Evolutionary conservation across 805 yeast genomes (phyloP), one percentile per base, ranked within the genome.

Genomic region (Wickerhamomyces mucosus): DNA sequence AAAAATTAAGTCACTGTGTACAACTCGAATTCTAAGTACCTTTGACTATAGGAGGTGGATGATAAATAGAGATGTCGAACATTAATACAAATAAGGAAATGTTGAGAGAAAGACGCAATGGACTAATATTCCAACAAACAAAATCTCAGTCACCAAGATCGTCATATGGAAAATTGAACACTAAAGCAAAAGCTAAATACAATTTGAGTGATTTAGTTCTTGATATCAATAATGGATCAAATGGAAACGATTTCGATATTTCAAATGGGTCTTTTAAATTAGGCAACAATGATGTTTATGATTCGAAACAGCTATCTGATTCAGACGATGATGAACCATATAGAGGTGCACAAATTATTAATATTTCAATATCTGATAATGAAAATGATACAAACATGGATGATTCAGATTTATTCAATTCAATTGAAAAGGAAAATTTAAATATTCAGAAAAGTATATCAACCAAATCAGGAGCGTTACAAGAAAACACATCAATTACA

Each of bases 61-160:
- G n/a, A n/a, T n/a, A n/a, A n/a, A n/a, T n/a, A n/a, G n/a, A n/a
- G n/a, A n/a, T n/a, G n/a, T n/a, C n/a, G n/a, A n/a, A n/a, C n/a
- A n/a, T n/a, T n/a, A n/a, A n/a, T n/a, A n/a, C n/a, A n/a, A n/a
- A n/a, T n/a, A n/a, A n/a, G n/a, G n/a, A n/a, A n/a, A n/a, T n/a
- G n/a, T n/a, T n/a, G n/a, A 37, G 46, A 22, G 51, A 45, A 26
- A 40, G 50, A 38, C 43, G 53, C 27, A 46, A 48, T 22, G 53
- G 53, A 3, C 26, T 48, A 8, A 42, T 48, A 16, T 28, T 48
- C 3, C n/a, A n/a, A n/a, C n/a, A n/a, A n/a, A n/a, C n/a, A n/a
- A n/a, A n/a, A n/a, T 32, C 51, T 25, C 27, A 26, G 20, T 25
- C 31, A 10, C 34, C 30, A 12, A 45, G 32, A 29, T 32, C 21